Evolutionary conservation across 768 basidiomycete genomes (phyloP), one percentile per base, ranked within the genome.

Genomic region (Candolleomyces aberdarensis): DNA sequence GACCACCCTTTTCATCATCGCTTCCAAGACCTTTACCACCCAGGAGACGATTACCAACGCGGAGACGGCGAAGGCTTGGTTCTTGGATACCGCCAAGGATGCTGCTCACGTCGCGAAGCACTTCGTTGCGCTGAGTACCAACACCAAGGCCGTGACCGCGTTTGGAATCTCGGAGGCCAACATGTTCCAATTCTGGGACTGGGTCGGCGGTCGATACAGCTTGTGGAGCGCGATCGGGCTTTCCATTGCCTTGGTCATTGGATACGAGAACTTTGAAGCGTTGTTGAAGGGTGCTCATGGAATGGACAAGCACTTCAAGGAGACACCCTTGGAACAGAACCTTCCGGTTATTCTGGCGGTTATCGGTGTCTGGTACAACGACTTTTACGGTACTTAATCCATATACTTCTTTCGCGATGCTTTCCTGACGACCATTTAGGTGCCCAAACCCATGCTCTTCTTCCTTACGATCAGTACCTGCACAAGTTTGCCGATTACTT

Each of bases 131-230:
- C 86, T 99, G 60, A 95, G 92, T 69, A 99, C 97, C 60, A 99
- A 99, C 76, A 94, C 94, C 56, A 84, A 88, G 71, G 94, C 92
- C 11, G 97, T 98, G 59, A 91, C 92, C 17, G 86, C 82, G 3
- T 99, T 99, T 70, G 97, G 97, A 46, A 99, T 99, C 70, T 81
- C 89, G 50, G 74, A 87, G 62, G 83, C 83, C 66, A 98, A 98
- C 79, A 99, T 99, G 96, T 99, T 99, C 86, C 88, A 91, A 72
- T 98, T 99, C 86, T 99, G 96, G 96, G 97, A 98, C 76, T 99
- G 97, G 97, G 97, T 99, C 64, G 97, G 97, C 63, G 97, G 97
- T 29, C 86, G 96, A 64, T 99, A 99, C 84, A 94, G 91, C 67
- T 82, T 99, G 65, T 98, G 97, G 96, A 95, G 93, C 63, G 96